phyloP scores from a whole-genome alignment of 2,329 filamentous ascomycete species.

The Venturia asperata region DNA sequence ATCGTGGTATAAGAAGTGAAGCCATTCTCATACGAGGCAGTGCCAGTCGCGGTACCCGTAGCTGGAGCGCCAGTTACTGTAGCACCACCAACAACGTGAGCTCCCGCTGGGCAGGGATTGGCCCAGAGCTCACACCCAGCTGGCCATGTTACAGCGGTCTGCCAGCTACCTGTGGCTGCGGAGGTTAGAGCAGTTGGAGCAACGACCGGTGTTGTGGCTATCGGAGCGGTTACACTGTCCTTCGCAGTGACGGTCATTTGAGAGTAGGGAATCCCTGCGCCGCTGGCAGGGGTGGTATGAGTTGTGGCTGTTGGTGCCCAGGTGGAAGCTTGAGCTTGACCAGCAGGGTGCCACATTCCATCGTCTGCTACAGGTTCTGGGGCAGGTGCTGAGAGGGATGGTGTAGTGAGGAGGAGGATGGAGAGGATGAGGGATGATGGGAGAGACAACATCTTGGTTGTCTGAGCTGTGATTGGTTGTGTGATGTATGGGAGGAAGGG shows the following conservation, averaged over 20 bases:
- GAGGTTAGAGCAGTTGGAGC: background rate
- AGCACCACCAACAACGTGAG: conserved; percentile 11
- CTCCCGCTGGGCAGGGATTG: conserved; percentile 19
- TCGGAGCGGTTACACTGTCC: background rate
- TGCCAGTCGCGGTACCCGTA: background rate
- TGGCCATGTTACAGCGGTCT: conserved; percentile 18
- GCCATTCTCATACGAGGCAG: conserved; percentile 16
- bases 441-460: conserved; percentile 14
- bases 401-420: conserved; percentile 14
- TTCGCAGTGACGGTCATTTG: conserved; percentile 10
- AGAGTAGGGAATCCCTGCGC: background rate
- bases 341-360: conserved; percentile 17
- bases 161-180: conserved; percentile 16
- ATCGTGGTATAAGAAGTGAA: conserved; percentile 34
- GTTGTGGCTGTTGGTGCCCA: background rate
- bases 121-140: conserved; percentile 20
- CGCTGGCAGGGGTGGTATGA: background rate
- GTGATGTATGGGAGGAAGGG: background rate
- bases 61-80: background rate
- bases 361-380: conserved; percentile 13
- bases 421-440: conserved; percentile 18
- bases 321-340: conserved; percentile 1
- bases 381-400: conserved; percentile 4
- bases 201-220: background rate
- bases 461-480: conserved; percentile 3